A percentile compares a stretch with the other conserved stretches of the same genome.
Evolutionary conservation across 345 rosid species (phyloP).

Genomic region (Brassica juncea): DNA sequence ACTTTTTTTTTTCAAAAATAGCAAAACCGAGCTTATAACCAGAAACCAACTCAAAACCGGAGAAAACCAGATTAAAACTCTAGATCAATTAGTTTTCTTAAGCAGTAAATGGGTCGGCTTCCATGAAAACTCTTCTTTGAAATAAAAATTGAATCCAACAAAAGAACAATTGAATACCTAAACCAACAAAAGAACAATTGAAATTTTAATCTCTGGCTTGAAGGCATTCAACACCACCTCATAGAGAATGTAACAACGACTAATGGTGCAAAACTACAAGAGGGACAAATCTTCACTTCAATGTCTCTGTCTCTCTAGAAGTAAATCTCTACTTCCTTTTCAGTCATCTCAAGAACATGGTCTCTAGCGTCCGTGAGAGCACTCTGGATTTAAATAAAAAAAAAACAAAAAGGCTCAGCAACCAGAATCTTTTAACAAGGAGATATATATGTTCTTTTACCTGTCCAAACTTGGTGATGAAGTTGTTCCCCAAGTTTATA

Average conservation of each 20-base stretch:
- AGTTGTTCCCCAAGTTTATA: constrained; percentile 77
- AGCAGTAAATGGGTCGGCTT: not conserved
- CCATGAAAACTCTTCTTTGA: not conserved
- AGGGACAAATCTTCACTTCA: constrained; percentile 14
- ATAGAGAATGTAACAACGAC: constrained; percentile 12
- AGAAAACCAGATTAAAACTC: not conserved
- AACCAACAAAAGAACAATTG: not conserved
- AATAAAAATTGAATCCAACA: not conserved
- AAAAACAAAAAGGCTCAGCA: not conserved
- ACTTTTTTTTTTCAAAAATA: too few species aligned
- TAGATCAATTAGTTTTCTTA: not conserved
- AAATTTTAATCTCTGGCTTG: not conserved
- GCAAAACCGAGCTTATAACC: not conserved
- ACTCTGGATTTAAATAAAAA: constrained; percentile 48
- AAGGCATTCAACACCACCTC: not conserved
- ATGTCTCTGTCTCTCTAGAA: constrained; percentile 48
- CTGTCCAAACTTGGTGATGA: constrained; percentile 96
- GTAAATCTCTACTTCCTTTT: constrained; percentile 80
- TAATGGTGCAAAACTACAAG: constrained; percentile 22
- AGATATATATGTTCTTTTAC: constrained; percentile 39
- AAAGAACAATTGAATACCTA: not conserved
- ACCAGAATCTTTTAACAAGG: not conserved
- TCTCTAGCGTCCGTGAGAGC: constrained; percentile 87
- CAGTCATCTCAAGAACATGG: constrained; percentile 93
- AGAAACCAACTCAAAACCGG: not conserved